Conservation (phyloP, 805 yeast species). For the Isabelozyma rhagii region DNA sequence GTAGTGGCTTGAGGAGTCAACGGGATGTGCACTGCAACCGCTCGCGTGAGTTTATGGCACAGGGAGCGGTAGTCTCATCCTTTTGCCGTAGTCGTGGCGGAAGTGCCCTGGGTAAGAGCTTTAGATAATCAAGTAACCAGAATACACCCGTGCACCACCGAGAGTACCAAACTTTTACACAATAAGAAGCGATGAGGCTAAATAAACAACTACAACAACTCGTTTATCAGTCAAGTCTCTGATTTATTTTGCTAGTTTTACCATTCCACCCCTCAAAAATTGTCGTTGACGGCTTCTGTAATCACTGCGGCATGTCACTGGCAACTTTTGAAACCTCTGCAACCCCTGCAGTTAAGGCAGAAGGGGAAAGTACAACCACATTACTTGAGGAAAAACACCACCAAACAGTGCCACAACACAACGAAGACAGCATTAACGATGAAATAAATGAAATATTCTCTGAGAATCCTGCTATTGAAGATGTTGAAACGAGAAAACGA, state of each 20-base stretch:
- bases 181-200: background rate
- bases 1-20: too few species aligned
- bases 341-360: background rate
- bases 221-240: too few species aligned
- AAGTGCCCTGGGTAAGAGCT: too few species aligned
- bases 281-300: too few species aligned
- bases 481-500: background rate
- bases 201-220: background rate
- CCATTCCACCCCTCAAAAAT: too few species aligned
- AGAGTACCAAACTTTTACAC: conserved; percentile 1
- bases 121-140: too few species aligned
- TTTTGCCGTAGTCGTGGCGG: too few species aligned
- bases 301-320: background rate
- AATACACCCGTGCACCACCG: too few species aligned
- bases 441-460: conserved; percentile 18
- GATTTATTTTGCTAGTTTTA: too few species aligned
- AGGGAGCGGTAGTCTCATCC: too few species aligned
- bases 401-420: background rate
- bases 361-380: background rate
- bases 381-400: background rate
- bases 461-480: conserved; percentile 8
- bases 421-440: conserved; percentile 1
- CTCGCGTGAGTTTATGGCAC: too few species aligned
- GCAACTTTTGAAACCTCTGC: background rate
- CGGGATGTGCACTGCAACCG: too few species aligned